Conservation (phyloP, 768 basidiomycete genomes). For the Termitomyces sp. region DNA sequence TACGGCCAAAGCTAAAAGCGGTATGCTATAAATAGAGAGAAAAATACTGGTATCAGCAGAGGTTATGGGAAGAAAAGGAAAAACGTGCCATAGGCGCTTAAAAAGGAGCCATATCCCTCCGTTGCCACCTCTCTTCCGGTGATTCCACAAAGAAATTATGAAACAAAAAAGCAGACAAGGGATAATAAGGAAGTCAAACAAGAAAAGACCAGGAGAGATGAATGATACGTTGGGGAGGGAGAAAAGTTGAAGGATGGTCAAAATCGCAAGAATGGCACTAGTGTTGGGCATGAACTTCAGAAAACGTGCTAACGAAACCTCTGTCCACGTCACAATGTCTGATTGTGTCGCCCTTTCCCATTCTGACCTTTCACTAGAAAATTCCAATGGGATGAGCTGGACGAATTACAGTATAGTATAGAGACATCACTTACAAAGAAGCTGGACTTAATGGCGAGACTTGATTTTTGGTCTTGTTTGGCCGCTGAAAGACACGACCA, state of each 20-base stretch:
- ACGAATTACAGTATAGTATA: too few relatives aligned
- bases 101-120: too few relatives aligned
- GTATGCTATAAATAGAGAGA: background rate
- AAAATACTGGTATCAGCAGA: background rate
- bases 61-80: background rate
- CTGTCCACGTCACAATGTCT: background rate
- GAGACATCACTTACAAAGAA: background rate
- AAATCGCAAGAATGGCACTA: background rate
- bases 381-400: background rate
- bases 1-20: background rate
- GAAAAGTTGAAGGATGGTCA: background rate
- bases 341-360: background rate
- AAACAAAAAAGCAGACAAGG: too few relatives aligned
- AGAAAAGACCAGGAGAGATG: too few relatives aligned
- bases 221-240: background rate
- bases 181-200: too few relatives aligned
- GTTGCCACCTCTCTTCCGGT: too few relatives aligned
- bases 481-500: too few relatives aligned
- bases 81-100: too few relatives aligned
- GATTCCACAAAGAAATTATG: too few relatives aligned
- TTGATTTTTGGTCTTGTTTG: background rate
- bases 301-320: background rate
- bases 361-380: too few relatives aligned
- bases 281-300: background rate
- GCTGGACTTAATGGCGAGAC: background rate